Evolutionary conservation across 83 land plant genomes (phyloP).

Genomic region (Picea abies): DNA sequence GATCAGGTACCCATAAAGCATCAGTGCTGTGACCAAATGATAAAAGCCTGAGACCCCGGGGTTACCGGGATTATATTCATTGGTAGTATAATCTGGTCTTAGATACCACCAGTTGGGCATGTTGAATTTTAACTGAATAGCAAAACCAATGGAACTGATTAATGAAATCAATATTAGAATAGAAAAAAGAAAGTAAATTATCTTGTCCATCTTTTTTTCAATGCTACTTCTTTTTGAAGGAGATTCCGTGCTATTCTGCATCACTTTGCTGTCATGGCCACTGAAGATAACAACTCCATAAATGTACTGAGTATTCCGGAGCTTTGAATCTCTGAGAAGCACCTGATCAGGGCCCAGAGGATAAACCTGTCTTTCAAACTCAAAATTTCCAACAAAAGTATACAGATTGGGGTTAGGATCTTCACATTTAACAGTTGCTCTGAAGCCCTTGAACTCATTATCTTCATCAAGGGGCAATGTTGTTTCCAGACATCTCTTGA

Average conservation of each 20-base stretch:
- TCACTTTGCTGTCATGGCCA: slow-evolving; percentile 73
- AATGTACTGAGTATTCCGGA: slow-evolving; percentile 50
- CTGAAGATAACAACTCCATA: slow-evolving; percentile 77
- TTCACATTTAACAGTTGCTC: slow-evolving; percentile 57
- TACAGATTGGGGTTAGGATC: slow-evolving; percentile 83
- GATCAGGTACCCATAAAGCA: no score
- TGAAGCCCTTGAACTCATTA: slow-evolving; percentile 45
- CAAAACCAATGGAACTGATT: slow-evolving; percentile 78
- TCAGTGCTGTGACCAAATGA: slow-evolving; percentile 44
- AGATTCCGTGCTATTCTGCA: slow-evolving; percentile 77
- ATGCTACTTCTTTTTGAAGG: slow-evolving; percentile 89
- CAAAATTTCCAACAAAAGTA: slow-evolving; percentile 84
- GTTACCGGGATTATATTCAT: slow-evolving; percentile 41
- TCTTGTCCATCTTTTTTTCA: slow-evolving; percentile 76
- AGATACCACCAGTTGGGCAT: slow-evolving; percentile 77
- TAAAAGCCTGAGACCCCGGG: slow-evolving; percentile 31
- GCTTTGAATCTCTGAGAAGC: slow-evolving; percentile 71
- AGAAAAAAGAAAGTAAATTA: slow-evolving; percentile 82
- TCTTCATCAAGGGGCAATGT: slow-evolving; percentile 64
- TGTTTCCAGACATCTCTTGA: slow-evolving; percentile 65
- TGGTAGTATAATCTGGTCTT: slow-evolving; percentile 28
- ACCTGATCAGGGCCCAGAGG: slow-evolving; percentile 76
- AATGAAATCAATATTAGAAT: slow-evolving; percentile 66
- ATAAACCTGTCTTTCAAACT: slow-evolving; percentile 52
- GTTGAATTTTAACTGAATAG: slow-evolving; percentile 39